Evolutionary conservation across 1,284 basidiomycete species (phyloP).

Genomic region (Porphyrellus sp.): DNA sequence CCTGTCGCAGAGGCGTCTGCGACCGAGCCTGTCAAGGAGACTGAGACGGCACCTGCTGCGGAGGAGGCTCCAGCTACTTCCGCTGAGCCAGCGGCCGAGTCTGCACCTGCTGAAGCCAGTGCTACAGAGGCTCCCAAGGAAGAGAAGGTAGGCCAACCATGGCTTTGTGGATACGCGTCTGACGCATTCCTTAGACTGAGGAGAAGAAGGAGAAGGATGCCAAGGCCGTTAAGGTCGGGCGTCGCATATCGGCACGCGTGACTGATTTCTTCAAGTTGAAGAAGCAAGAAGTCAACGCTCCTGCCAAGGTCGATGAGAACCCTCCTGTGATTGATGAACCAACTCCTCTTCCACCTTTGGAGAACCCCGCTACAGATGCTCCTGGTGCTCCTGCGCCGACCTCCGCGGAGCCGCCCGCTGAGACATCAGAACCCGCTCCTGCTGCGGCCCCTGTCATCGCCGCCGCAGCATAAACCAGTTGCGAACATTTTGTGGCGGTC

Average conservation of each 20-base stretch:
- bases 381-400: constrained; percentile 34
- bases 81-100: constrained; percentile 35
- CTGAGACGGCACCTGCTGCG: constrained; percentile 30
- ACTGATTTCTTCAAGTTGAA: constrained; percentile 78
- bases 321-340: constrained; percentile 79
- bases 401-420: constrained; percentile 39
- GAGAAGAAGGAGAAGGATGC: constrained; percentile 50
- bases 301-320: constrained; percentile 82
- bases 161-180: neutral
- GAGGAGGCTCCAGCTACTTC: constrained; percentile 34
- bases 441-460: constrained; percentile 48
- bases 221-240: constrained; percentile 58
- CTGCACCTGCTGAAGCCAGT: constrained; percentile 31
- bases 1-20: constrained; percentile 28
- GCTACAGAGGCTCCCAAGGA: constrained; percentile 53
- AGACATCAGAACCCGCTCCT: constrained; percentile 40
- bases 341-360: constrained; percentile 67
- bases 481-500: constrained; percentile 28
- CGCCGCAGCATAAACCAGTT: constrained; percentile 55
- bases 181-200: constrained; percentile 32
- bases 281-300: constrained; percentile 62
- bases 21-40: constrained; percentile 56
- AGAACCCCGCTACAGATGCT: constrained; percentile 55
- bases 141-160: constrained; percentile 50
- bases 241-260: constrained; percentile 75